Percentiles rank a stretch among this genome's conserved stretches.
These are phyloP conservation scores for Diaporthe sp. DNA, from an alignment of 2,329 filamentous ascomycete genomes.

Conservation along the genomic window DNA sequence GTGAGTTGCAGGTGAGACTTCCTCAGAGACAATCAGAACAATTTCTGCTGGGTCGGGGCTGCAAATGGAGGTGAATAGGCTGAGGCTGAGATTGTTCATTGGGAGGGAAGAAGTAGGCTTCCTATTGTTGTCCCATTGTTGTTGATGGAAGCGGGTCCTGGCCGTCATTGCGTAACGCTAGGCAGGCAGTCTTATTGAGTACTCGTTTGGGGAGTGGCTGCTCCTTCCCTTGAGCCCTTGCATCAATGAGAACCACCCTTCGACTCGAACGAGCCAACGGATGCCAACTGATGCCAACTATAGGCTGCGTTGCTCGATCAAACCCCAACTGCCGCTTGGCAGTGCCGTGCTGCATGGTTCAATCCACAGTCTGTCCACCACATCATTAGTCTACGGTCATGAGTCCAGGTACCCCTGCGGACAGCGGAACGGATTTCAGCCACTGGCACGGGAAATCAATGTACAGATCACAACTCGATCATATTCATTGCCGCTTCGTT, in stretches of 20 bases:
- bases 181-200: constrained; percentile 6
- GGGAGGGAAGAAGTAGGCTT: constrained; percentile 1
- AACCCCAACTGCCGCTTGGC: not conserved
- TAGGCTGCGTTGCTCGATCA: not conserved
- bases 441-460: not conserved
- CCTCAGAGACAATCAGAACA: constrained; percentile 30
- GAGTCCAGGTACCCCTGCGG: too few species aligned
- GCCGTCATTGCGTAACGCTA: not conserved
- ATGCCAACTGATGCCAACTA: not conserved
- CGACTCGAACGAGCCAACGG: not conserved
- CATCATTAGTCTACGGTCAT: too few species aligned
- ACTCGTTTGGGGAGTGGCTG: not conserved
- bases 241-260: not conserved
- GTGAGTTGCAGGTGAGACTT: not conserved
- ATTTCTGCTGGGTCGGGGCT: not conserved
- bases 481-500: constrained; percentile 36
- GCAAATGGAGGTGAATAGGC: constrained; percentile 35
- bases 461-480: constrained; percentile 16
- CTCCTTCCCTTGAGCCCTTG: not conserved
- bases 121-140: constrained; percentile 41
- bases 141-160: not conserved
- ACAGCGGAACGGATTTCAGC: not conserved
- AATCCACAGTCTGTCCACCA: too few species aligned
- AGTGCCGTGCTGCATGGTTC: not conserved
- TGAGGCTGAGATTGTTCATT: constrained; percentile 28